These are phyloP conservation scores for Tylopilus sp. DNA, from an alignment of 768 basidiomycete genomes.

Conservation along the genomic window DNA sequence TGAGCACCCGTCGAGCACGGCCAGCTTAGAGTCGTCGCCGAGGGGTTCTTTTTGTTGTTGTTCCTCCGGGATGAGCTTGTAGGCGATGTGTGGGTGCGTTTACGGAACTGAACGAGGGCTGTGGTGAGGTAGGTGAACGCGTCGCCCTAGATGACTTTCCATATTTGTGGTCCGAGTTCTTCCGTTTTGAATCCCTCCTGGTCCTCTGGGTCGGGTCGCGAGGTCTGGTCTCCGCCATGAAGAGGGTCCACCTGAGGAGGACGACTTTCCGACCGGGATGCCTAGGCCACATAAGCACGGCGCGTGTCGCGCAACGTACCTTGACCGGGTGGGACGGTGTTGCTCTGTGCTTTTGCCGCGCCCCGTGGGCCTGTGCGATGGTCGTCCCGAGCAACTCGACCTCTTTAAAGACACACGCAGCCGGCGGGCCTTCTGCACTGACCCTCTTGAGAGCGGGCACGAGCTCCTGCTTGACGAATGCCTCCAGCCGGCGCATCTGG, in stretches of 20 bases:
- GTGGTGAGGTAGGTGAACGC: constrained; percentile 70
- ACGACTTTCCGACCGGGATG: constrained; percentile 60
- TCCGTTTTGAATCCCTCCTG: constrained; percentile 68
- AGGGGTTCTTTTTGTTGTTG: constrained; percentile 39
- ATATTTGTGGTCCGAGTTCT: constrained; percentile 76
- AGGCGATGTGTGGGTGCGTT: constrained; percentile 30
- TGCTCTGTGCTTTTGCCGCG: constrained; percentile 58
- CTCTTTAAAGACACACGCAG: constrained; percentile 56
- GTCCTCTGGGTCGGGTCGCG: constrained; percentile 65
- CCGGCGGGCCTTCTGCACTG: constrained; percentile 43
- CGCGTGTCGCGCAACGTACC: constrained; percentile 40
- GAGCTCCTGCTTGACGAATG: constrained; percentile 56
- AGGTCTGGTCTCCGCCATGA: constrained; percentile 73
- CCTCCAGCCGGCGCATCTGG: constrained; percentile 46
- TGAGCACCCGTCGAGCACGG: constrained; percentile 65
- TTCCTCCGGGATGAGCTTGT: constrained; percentile 35
- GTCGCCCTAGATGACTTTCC: constrained; percentile 80
- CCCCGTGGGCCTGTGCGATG: constrained; percentile 51
- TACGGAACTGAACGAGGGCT: constrained; percentile 56
- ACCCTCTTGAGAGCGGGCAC: constrained; percentile 36
- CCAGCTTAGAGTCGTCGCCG: constrained; percentile 44
- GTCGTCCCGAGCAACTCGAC: constrained; percentile 56
- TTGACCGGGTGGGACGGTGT: constrained; percentile 54
- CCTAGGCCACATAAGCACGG: constrained; percentile 31
- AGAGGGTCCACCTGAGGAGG: constrained; percentile 85